These are phyloP conservation scores for Verruconis gallopava DNA, from an alignment of 2,329 filamentous ascomycete genomes.

Conservation along the genomic window DNA sequence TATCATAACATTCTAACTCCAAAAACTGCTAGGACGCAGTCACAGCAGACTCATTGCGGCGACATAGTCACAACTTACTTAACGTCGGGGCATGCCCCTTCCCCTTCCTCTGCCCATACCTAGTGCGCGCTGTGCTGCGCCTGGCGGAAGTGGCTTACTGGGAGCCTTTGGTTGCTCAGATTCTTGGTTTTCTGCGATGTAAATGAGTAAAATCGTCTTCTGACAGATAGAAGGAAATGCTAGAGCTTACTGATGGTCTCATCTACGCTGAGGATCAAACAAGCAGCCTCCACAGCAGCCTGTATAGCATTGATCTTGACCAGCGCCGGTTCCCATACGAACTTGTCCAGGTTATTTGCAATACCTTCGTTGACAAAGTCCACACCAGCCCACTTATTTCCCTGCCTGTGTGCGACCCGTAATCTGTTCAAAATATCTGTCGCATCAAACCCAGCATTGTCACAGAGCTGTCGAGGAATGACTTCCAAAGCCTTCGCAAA, in stretches of 20 bases:
- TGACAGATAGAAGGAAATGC: conserved; percentile 4
- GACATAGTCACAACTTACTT: too few species aligned
- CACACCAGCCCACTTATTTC: conserved; percentile 86
- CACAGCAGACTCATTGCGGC: too few species aligned
- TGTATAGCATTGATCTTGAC: conserved; percentile 97
- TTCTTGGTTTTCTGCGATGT: conserved; percentile 65
- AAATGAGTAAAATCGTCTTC: conserved; percentile 17
- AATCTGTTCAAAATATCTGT: conserved; percentile 96
- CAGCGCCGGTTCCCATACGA: conserved; percentile 93
- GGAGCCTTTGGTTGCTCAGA: conserved; percentile 74
- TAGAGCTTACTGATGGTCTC: conserved; percentile 71
- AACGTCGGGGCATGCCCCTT: conserved; percentile 77
- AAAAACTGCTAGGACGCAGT: too few species aligned
- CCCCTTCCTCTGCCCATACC: conserved; percentile 51
- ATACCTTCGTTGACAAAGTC: conserved; percentile 90
- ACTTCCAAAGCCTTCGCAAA: conserved; percentile 96
- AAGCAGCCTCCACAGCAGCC: conserved; percentile 88
- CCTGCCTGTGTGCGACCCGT: conserved; percentile 90
- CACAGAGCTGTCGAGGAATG: conserved; percentile 90
- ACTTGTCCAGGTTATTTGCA: conserved; percentile 83
- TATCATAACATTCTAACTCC: too few species aligned
- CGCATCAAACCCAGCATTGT: conserved; percentile 96
- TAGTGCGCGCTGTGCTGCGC: conserved; percentile 76
- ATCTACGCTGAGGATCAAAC: conserved; percentile 89
- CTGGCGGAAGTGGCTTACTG: conserved; percentile 46